Evolutionary conservation across 768 basidiomycete genomes (phyloP), one percentile per base, ranked within the genome.

Genomic region (Hygrophorus pudorinus): DNA sequence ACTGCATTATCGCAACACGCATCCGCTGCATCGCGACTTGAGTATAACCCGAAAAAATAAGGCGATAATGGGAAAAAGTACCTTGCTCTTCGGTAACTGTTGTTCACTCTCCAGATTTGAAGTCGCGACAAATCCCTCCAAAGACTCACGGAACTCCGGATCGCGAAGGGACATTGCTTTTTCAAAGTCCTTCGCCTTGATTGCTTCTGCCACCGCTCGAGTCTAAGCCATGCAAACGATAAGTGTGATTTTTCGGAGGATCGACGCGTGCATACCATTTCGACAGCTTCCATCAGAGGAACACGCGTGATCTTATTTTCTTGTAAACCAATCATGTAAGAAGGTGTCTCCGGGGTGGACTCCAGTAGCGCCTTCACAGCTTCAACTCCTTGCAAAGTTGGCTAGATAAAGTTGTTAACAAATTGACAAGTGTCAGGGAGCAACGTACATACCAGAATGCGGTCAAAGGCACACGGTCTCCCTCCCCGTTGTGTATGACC

Each of bases 401-500:
- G 91, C 91, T 94, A 54, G 38, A 17, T 45, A 27, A 34, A 32
- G 38, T 16, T 20, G 11, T 31, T n/a, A 31, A 17, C 21, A 21
- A 21, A 4, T 21, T 35, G 9, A 17, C 5, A 11, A 8, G 38
- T 12, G 11, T n/a, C 14, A 13, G 27, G 13, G 16, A 38, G 46
- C 7, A 31, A 35, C 10, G n/a, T 5, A 51, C 78, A 53, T 54
- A 90, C 93, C 69, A 97, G 55, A 49, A 96, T 88, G 34, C 96
- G 81, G 57, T 99, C 96, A 56, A 76, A 79, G 1, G 94, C 93
- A 54, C 90, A 93, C 0, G 96, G 96, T 49, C 80, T 72, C 1
- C 96, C 96, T 32, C 96, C 96, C 51, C 96, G 78, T 59, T 98
- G 96, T 0, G 87, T 93, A 68, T 99, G 96, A 18, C 96, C 96